phyloP scores from a whole-genome alignment of 2,329 filamentous ascomycete species.

The Aspergillus sp. region DNA sequence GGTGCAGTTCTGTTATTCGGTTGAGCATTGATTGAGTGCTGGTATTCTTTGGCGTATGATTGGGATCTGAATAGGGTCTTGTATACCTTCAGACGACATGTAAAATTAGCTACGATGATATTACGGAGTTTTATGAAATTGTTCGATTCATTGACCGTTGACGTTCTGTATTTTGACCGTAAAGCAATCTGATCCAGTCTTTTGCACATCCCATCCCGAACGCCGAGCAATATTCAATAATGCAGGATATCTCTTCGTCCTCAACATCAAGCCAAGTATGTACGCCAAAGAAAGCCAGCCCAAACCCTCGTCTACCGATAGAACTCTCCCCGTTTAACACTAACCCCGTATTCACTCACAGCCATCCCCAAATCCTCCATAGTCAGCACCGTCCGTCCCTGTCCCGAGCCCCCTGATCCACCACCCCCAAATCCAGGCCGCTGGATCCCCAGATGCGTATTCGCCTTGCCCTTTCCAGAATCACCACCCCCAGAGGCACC shows the following conservation, averaged over 20 bases:
- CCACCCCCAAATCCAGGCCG: conserved; percentile 76
- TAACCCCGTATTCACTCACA: conserved; percentile 93
- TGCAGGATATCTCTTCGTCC: conserved; percentile 9
- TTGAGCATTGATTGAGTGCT: too few relatives aligned
- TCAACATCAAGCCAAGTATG: conserved; percentile 2
- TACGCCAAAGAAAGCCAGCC: conserved; percentile 5
- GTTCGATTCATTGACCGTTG: too few relatives aligned
- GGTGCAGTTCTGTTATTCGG: background rate
- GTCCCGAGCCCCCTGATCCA: conserved; percentile 69
- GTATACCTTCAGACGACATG: background rate
- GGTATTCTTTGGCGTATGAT: too few relatives aligned
- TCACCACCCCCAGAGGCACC: conserved; percentile 41
- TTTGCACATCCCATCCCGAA: conserved; percentile 2
- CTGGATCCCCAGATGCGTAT: conserved; percentile 61
- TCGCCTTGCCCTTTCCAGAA: conserved; percentile 40
- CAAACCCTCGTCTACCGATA: conserved; percentile 54
- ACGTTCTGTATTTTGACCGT: too few relatives aligned
- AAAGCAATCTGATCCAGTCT: background rate
- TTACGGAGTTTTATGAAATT: background rate
- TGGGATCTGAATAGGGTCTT: background rate
- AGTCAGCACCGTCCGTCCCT: conserved; percentile 87
- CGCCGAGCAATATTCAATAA: conserved; percentile 9
- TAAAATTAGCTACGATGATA: conserved; percentile 1
- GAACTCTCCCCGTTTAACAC: conserved; percentile 94
- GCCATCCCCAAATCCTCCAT: conserved; percentile 99